Evolutionary conservation across 768 basidiomycete genomes (phyloP), one percentile per base, ranked within the genome.

Genomic region (Mycena haematopus): DNA sequence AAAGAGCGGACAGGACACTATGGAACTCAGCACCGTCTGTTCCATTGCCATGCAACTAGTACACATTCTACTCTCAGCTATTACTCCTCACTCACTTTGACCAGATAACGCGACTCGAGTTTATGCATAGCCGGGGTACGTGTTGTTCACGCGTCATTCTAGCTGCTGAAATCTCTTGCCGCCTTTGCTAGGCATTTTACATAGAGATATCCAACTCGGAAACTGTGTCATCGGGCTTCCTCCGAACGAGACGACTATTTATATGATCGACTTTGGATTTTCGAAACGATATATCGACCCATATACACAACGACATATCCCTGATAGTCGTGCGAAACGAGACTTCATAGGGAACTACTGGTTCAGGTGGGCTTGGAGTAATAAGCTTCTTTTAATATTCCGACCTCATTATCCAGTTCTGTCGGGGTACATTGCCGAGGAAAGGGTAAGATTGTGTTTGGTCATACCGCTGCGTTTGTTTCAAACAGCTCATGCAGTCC

Each of bases 201-300:
- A 92, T 69, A 84, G 91, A 9, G 91, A 93, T 65, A 87, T 93
- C 52, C 91, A 93, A 64, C 82, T 92, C 8, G 91, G 91, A 1
- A 93, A 93, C 71, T 89, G 87, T 66, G 86, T 84, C 3, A 71
- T 92, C 55, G 91, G 91, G 15, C 77, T 81, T 52, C 74, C 80
- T 4, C 85, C 88, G 0, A 76, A 90, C 64, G 79, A 88, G 15
- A 79, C 79, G 54, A 80, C 75, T 38, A 79, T 93, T 64, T 92
- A 91, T 69, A 89, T 92, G 90, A 93, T 93, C 68, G 91, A 93
- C 72, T 92, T 93, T 71, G 91, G 91, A 15, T 93, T 93, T 72
- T 90, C 90, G 19, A 92, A 92, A 69, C 82, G 82, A 33, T 93
- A 90, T 65, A 85, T 92, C 65, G 89, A 93, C 73, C 81, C 82